Percentiles rank a stretch among this genome's conserved stretches.
phyloP scores from a whole-genome alignment of 139 green algal genomes.

The Chlamydomonas eustigma region DNA sequence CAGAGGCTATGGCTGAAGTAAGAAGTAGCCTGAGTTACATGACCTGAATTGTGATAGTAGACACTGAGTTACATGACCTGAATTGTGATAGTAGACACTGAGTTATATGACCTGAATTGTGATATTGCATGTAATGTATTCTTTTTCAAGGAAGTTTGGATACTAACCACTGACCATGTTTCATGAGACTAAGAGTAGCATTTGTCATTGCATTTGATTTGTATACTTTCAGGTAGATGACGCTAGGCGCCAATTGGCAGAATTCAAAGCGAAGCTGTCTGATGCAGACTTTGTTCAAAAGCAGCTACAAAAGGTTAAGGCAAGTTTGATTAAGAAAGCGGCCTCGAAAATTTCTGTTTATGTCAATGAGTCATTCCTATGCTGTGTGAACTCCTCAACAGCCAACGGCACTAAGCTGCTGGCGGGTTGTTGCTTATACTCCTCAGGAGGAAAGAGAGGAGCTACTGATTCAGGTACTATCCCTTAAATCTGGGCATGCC shows the following conservation, averaged over 20 bases:
- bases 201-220: neutral
- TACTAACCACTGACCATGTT: too few relatives aligned
- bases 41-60: neutral
- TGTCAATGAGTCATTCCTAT: too few relatives aligned
- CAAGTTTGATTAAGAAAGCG: neutral
- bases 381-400: too few relatives aligned
- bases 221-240: neutral
- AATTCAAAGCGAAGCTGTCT: neutral
- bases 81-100: neutral
- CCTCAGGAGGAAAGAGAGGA: too few relatives aligned
- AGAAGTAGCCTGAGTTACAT: neutral
- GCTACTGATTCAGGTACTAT: neutral
- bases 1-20: neutral
- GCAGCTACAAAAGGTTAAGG: neutral
- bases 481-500: neutral
- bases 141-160: too few relatives aligned
- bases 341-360: neutral
- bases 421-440: too few relatives aligned
- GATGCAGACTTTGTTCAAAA: neutral
- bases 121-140: too few relatives aligned
- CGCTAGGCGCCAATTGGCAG: neutral
- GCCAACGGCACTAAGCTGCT: too few relatives aligned
- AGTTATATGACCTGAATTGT: too few relatives aligned
- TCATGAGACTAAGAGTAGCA: too few relatives aligned
- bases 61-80: neutral